These are phyloP conservation scores for Byssochlamys sp. DNA, from an alignment of 2,329 filamentous ascomycete species.

Conservation along the genomic window DNA sequence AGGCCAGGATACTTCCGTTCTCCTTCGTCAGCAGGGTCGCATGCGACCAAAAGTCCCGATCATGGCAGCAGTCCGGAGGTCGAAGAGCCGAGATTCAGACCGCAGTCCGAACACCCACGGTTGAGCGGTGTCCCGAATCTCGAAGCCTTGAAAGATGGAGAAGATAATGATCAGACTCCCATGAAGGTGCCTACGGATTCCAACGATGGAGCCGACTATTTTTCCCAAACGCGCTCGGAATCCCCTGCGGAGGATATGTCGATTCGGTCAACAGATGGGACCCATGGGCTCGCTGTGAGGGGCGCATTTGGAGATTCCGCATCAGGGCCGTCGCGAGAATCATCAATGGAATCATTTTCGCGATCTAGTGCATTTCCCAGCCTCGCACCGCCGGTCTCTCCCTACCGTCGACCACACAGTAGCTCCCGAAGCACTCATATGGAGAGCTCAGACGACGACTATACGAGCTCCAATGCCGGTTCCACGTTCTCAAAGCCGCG, in stretches of 20 bases:
- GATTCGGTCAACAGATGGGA: constrained; percentile 1
- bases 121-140: constrained; percentile 52
- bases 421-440: constrained; percentile 54
- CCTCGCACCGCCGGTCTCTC: constrained; percentile 38
- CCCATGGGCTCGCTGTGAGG: constrained; percentile 1
- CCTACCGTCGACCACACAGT: constrained; percentile 31
- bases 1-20: constrained; percentile 75
- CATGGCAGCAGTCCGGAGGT: constrained; percentile 27
- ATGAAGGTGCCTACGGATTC: constrained; percentile 25
- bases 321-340: constrained; percentile 18
- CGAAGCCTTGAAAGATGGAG: constrained; percentile 12
- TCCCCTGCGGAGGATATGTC: constrained; percentile 23
- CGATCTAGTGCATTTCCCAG: constrained; percentile 31
- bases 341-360: constrained; percentile 28
- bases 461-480: constrained; percentile 47
- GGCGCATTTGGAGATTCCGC: constrained; percentile 11
- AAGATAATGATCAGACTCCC: constrained; percentile 23
- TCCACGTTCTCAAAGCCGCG: constrained; percentile 60
- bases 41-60: constrained; percentile 31
- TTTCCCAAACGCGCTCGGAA: constrained; percentile 20
- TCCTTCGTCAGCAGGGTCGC: constrained; percentile 51
- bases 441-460: constrained; percentile 61
- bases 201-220: constrained; percentile 9
- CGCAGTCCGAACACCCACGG: constrained; percentile 64
- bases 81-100: constrained; percentile 45